Conservation (phyloP, 164 flowering plant genomes). For the Euptelea pleiosperma region DNA sequence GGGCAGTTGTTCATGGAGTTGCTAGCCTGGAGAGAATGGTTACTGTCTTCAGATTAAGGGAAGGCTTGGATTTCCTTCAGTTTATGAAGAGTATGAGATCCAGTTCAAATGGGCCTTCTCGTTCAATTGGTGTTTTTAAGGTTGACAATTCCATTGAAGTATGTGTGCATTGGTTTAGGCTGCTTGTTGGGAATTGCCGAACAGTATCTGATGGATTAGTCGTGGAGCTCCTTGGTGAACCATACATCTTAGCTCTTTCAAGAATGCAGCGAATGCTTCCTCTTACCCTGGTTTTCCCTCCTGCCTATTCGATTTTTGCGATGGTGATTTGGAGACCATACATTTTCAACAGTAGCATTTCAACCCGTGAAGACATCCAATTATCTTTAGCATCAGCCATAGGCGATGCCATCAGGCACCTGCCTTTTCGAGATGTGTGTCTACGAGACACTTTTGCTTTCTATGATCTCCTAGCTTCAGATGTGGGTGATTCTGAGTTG, state of each 20-base stretch:
- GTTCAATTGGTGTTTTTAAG: slow-evolving; percentile 55
- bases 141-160: slow-evolving; percentile 67
- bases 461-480: slow-evolving; percentile 69
- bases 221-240: slow-evolving; percentile 83
- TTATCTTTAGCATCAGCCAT: slow-evolving; percentile 57
- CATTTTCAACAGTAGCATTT: slow-evolving; percentile 38
- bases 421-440: slow-evolving; percentile 85
- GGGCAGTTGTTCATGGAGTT: slow-evolving; percentile 78
- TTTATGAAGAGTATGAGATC: slow-evolving; percentile 58
- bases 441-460: slow-evolving; percentile 65
- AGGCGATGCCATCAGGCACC: slow-evolving; percentile 70
- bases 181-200: slow-evolving; percentile 88
- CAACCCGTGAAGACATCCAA: slow-evolving; percentile 61
- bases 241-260: slow-evolving; percentile 66
- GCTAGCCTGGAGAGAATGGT: slow-evolving; percentile 87
- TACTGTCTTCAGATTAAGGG: slow-evolving; percentile 71
- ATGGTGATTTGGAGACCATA: slow-evolving; percentile 79
- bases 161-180: slow-evolving; percentile 86
- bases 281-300: slow-evolving; percentile 70
- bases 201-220: slow-evolving; percentile 79
- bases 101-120: slow-evolving; percentile 76
- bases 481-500: slow-evolving; percentile 81
- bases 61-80: slow-evolving; percentile 77
- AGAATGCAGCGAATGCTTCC: slow-evolving; percentile 94
- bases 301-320: slow-evolving; percentile 87